These are phyloP conservation scores for Phyllosticta citribraziliensis DNA, from an alignment of 2,329 filamentous ascomycete species.

Conservation along the genomic window DNA sequence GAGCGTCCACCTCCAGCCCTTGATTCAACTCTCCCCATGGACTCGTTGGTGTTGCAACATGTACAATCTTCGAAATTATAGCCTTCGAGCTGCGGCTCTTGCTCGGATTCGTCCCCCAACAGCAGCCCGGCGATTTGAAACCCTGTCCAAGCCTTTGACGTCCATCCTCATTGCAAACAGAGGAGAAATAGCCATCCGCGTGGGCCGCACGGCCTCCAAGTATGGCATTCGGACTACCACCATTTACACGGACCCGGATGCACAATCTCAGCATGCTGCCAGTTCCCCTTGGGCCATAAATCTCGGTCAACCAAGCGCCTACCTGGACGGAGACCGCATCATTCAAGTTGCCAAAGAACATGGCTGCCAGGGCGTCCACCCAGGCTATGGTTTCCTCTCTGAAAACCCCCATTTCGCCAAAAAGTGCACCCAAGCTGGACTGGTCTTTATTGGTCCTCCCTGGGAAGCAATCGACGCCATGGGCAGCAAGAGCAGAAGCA, in stretches of 20 bases:
- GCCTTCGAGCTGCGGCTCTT: background rate
- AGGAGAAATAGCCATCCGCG: constrained; percentile 90
- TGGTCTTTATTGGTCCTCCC: constrained; percentile 91
- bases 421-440: constrained; percentile 77
- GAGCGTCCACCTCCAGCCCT: background rate
- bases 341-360: constrained; percentile 78
- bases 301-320: constrained; percentile 72
- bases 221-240: constrained; percentile 91
- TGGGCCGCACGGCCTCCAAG: constrained; percentile 75
- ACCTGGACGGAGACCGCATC: constrained; percentile 89
- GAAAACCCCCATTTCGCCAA: constrained; percentile 89
- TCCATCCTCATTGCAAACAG: constrained; percentile 94
- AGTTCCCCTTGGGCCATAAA: constrained; percentile 76
- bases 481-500: constrained; percentile 86
- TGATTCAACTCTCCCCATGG: background rate
- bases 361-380: constrained; percentile 85
- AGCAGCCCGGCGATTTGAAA: background rate
- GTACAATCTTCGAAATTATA: background rate
- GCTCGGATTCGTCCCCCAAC: background rate
- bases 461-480: constrained; percentile 66
- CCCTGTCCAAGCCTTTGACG: constrained; percentile 31
- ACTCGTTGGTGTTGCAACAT: background rate
- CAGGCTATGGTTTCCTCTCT: constrained; percentile 88
- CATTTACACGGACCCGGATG: constrained; percentile 88
- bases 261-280: constrained; percentile 75